Percentiles rank a stretch among this genome's conserved stretches.
phyloP scores from a whole-genome alignment of 202 grass and related monocot species.

The Miscanthus sacchariflorus region DNA sequence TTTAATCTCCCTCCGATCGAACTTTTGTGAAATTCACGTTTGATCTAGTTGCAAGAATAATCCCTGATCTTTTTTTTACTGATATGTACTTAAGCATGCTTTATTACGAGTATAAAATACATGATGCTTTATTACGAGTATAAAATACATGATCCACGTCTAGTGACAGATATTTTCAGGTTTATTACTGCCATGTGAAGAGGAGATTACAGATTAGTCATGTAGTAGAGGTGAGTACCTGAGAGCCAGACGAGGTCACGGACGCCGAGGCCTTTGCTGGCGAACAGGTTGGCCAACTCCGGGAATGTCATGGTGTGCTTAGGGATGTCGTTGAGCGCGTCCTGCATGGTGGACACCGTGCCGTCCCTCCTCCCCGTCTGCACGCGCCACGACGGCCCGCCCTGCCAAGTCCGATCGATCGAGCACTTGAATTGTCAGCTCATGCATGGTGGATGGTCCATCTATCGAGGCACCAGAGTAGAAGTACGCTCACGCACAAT shows the following conservation, averaged over 20 bases:
- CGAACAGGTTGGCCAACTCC: slow-evolving; percentile 58
- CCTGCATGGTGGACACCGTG: slow-evolving; percentile 61
- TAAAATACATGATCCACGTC: too few relatives aligned
- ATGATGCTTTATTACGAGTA: too few relatives aligned
- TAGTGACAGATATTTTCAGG: too few relatives aligned
- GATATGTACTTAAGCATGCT: not conserved
- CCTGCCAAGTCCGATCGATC: slow-evolving; percentile 41
- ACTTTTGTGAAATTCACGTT: not conserved
- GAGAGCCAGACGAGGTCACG: slow-evolving; percentile 85
- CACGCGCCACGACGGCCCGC: slow-evolving; percentile 89
- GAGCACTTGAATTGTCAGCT: not conserved
- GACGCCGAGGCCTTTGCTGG: slow-evolving; percentile 68
- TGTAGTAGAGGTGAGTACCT: slow-evolving; percentile 38
- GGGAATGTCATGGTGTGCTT: slow-evolving; percentile 60
- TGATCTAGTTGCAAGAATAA: not conserved
- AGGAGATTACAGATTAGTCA: not conserved
- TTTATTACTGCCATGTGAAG: not conserved
- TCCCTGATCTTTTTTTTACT: not conserved
- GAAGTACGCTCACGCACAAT: slow-evolving; percentile 52
- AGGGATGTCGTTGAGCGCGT: slow-evolving; percentile 70
- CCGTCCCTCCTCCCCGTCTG: slow-evolving; percentile 86
- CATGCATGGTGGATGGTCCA: not conserved
- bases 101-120: not conserved
- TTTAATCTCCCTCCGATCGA: not conserved
- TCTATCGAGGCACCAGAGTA: not conserved